Base-by-base conservation (phyloP, 2,329 filamentous ascomycete genomes). In the Hypoxylon sp. region DNA sequence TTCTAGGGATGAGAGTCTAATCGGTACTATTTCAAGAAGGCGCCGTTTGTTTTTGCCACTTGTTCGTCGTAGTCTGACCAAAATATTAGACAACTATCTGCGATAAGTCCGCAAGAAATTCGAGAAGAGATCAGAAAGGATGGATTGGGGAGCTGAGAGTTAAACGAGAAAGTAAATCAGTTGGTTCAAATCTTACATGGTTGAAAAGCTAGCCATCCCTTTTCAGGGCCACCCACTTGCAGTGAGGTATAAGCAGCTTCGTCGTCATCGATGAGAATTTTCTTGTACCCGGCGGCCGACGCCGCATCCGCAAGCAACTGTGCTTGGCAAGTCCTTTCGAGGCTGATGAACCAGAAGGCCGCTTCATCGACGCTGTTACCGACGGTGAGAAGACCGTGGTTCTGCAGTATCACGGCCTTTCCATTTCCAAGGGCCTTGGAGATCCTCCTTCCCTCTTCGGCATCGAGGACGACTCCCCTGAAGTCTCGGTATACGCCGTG, bases 291-390 rank as follows among this genome's bases (percentile, higher is more conserved):
- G 10, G 64, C 72, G 1, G 71, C 77, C 2, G 73, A 82, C 0
- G 89, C 89, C 0, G 88, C 88, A 74, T 91, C 89, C 3, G 86
- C 85, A 63, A 85, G 79, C 22, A 91, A 78, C 74, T 92, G 89
- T 2, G 89, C 83, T 64, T 89, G 83, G 74, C 89, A 91, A 17
- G 85, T 87, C 49, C 86, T 82, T 74, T 91, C 90, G 77, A 90
- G 85, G 30, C 88, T 80, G 0, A 85, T 85, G 76, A 90, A 90
- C 61, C 90, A 79, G 75, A 88, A 91, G 0, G 88, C 88, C 0
- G 89, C 89, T 76, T 91, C 89, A 70, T 91, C 89, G 2, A 91
- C 88, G 0, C 88, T 91, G 1, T 75, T 74, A 1, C 89, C 89
- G 0, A 89, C 88, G 0, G 88, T 91, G 54, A 91, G 76, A 10